Evolutionary conservation across 2,329 filamentous ascomycete genomes (phyloP).

Genomic region (Colletotrichum coccodes): DNA sequence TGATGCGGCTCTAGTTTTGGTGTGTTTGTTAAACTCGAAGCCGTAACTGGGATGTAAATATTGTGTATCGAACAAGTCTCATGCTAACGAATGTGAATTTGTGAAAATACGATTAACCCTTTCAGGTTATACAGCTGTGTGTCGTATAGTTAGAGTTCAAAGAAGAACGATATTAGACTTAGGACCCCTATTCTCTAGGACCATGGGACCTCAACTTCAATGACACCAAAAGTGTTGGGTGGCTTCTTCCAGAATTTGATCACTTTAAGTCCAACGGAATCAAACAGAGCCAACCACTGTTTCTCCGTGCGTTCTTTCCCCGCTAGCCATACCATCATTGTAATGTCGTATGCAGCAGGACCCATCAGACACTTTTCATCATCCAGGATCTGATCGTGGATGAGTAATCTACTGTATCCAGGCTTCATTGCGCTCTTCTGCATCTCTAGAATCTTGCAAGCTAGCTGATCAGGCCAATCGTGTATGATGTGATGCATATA

Average conservation of each 20-base stretch:
- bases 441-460: conserved; percentile 49
- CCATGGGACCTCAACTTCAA: conserved; percentile 4
- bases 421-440: conserved; percentile 56
- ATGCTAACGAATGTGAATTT: too few species aligned
- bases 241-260: conserved; percentile 25
- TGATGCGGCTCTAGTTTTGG: too few species aligned
- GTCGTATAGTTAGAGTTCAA: too few species aligned
- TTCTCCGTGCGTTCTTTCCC: conserved; percentile 16
- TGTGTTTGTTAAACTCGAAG: too few species aligned
- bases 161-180: too few species aligned
- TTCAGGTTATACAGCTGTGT: too few species aligned
- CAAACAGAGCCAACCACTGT: conserved; percentile 20
- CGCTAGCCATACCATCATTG: conserved; percentile 7
- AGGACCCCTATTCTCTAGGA: neutral
- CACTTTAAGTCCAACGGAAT: conserved; percentile 7
- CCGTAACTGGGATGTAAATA: too few species aligned
- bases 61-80: too few species aligned
- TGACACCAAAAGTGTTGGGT: neutral
- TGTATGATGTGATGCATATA: conserved; percentile 64
- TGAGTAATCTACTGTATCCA: conserved; percentile 47
- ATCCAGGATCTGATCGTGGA: conserved; percentile 50
- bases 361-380: conserved; percentile 33
- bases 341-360: neutral
- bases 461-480: conserved; percentile 61
- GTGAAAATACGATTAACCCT: too few species aligned